Conservation (phyloP, 192 early-diverging fungal species). For the Gigaspora rosea region DNA sequence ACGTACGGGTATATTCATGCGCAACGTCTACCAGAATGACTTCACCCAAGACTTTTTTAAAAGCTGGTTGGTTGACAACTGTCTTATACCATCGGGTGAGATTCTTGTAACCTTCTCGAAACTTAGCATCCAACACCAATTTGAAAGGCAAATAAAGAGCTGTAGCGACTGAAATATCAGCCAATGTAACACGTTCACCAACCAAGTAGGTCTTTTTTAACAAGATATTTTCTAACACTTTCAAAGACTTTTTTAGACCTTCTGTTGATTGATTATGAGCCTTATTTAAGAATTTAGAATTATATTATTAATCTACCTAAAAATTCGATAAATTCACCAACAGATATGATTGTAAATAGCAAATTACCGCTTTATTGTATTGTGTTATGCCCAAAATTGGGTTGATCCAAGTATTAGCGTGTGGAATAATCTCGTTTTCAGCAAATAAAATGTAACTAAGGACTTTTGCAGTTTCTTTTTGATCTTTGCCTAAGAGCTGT, state of each 20-base stretch:
- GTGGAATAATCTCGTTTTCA: constrained; percentile 54
- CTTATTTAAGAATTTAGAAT: constrained; percentile 41
- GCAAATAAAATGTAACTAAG: constrained; percentile 65
- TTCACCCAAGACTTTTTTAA: constrained; percentile 81
- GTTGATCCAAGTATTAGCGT: constrained; percentile 44
- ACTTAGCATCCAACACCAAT: constrained; percentile 67
- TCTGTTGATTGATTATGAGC: constrained; percentile 73
- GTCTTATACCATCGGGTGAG: constrained; percentile 93
- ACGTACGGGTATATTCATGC: constrained; percentile 35
- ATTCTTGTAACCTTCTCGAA: constrained; percentile 85
- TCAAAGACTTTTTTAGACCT: constrained; percentile 62
- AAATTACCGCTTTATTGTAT: constrained; percentile 46
- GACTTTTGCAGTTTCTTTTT: constrained; percentile 62
- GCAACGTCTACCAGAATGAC: constrained; percentile 66
- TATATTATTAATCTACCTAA: constrained; percentile 16
- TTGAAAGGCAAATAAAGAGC: constrained; percentile 53
- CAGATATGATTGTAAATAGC: not conserved
- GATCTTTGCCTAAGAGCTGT: constrained; percentile 59
- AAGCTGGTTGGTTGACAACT: constrained; percentile 77
- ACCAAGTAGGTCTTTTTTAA: constrained; percentile 89
- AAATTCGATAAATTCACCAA: not conserved
- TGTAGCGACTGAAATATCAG: constrained; percentile 78
- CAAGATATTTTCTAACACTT: constrained; percentile 77
- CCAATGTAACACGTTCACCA: constrained; percentile 89
- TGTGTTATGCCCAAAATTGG: constrained; percentile 49